Evolutionary conservation across 306 rosid genomes (phyloP), one percentile per base, ranked within the genome.

Genomic region (Purshia tridentata): DNA sequence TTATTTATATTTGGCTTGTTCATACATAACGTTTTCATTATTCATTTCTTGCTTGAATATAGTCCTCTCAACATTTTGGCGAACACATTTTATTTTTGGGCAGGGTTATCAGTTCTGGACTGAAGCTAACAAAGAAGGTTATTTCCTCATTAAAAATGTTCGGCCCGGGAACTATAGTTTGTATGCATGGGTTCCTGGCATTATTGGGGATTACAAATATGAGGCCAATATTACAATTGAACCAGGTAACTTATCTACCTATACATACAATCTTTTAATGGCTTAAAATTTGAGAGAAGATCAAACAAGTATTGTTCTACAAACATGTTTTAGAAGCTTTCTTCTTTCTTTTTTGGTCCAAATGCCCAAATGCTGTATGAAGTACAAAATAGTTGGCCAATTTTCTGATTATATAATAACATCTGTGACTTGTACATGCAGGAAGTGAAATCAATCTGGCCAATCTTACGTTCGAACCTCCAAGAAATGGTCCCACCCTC

Each of bases 61-160:
- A 29, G 2, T 29, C 35, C 35, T 29, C 35, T 29, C 35, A 29
- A 29, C 35, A 29, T 29, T n/a, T n/a, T n/a, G n/a, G n/a, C n/a
- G n/a, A n/a, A 42, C 7, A n/a, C n/a, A n/a, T n/a, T n/a, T n/a
- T n/a, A 19, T 41, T 29, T 77, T 46, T 20, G 69, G 45, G 35
- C 59, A 93, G 98, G 97, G 97, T 4, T 94, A 91, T 71, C 98
- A 94, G 73, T 94, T 89, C 57, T 94, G 98, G 97, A 88, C 81
- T 70, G 84, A 19, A 75, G 59, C 97, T 0, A 85, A 86, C 51
- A 15, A 5, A 50, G 42, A 72, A 4, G 97, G 98, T 6, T 4
- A 58, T 56, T 94, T 94, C 54, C 14, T 22, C 37, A 85, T 94
- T 5, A 83, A 75, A 20, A 81, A 91, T 16, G 61, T 88, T 6